phyloP scores from a whole-genome alignment of 352 stramenopile genomes.

The Globisporangium cystogenes region DNA sequence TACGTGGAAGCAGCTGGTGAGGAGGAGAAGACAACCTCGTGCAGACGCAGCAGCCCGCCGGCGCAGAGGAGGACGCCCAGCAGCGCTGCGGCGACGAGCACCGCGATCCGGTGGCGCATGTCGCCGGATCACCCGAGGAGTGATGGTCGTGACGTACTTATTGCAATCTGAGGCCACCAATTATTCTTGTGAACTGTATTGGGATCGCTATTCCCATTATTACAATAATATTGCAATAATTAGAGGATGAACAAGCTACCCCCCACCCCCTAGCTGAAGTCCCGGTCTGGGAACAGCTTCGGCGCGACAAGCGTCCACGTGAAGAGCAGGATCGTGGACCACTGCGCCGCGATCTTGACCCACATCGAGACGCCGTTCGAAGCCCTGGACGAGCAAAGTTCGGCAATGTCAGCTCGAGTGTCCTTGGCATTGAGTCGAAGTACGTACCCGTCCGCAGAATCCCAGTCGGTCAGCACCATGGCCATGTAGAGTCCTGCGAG shows the following conservation, averaged over 20 bases:
- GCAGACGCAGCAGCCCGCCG: conserved; percentile 48
- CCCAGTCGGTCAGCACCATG: conserved; percentile 95
- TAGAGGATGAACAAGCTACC: too few species aligned
- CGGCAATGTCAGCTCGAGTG: neutral
- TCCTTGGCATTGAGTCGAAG: neutral
- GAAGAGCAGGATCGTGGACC: conserved; percentile 92
- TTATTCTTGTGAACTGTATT: neutral
- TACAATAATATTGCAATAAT: too few species aligned
- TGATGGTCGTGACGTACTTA: neutral
- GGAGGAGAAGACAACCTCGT: conserved; percentile 34
- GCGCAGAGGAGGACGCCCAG: conserved; percentile 42
- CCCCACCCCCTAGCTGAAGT: too few species aligned
- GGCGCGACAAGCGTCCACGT: conserved; percentile 93
- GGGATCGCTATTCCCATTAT: too few species aligned
- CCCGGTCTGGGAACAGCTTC: conserved; percentile 90
- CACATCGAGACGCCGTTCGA: conserved; percentile 90
- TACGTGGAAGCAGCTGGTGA: neutral
- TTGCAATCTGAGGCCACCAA: neutral
- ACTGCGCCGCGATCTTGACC: conserved; percentile 94
- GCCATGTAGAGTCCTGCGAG: conserved; percentile 91
- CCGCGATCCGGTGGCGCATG: neutral
- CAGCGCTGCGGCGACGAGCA: conserved; percentile 34
- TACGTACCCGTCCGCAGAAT: conserved; percentile 66
- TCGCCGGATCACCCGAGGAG: too few species aligned
- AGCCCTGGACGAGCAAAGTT: conserved; percentile 10